A percentile compares a stretch with the other conserved stretches of the same genome.
phyloP scores from a whole-genome alignment of 2,329 filamentous ascomycete species.

The Tetracladium maxilliforme region DNA sequence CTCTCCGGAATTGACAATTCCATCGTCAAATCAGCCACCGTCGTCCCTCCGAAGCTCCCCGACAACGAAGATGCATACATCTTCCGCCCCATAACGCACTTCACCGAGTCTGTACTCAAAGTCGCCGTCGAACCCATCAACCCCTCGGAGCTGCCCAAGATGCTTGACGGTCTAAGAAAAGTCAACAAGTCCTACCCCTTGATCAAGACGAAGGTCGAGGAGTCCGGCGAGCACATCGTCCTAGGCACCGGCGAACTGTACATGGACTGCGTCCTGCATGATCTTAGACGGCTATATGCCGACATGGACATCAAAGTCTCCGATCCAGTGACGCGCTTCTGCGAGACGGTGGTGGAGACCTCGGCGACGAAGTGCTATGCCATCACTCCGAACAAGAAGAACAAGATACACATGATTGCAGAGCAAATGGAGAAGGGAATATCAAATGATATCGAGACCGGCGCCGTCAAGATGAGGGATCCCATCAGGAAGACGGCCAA shows the following conservation, averaged over 20 bases:
- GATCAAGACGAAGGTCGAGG: slow-evolving; percentile 92
- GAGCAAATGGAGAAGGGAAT: slow-evolving; percentile 93
- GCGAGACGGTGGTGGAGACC: slow-evolving; percentile 93
- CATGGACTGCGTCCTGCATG: slow-evolving; percentile 97
- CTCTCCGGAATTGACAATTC: slow-evolving; percentile 90
- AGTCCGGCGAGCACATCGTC: slow-evolving; percentile 91
- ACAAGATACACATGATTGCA: slow-evolving; percentile 97
- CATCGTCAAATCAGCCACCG: slow-evolving; percentile 91
- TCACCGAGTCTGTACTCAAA: slow-evolving; percentile 96
- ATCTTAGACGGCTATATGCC: slow-evolving; percentile 82
- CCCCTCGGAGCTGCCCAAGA: slow-evolving; percentile 93
- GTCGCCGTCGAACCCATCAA: slow-evolving; percentile 97
- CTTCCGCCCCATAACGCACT: slow-evolving; percentile 83
- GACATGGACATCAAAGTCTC: slow-evolving; percentile 99
- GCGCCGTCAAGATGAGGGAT: slow-evolving; percentile 81
- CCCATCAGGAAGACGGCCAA: slow-evolving; percentile 87
- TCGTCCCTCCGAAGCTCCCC: slow-evolving; percentile 66
- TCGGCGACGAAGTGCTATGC: slow-evolving; percentile 97
- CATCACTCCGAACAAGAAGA: slow-evolving; percentile 97
- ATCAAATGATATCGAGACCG: slow-evolving; percentile 83
- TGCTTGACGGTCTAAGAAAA: slow-evolving; percentile 91
- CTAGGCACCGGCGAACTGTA: slow-evolving; percentile 96
- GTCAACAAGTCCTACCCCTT: slow-evolving; percentile 97
- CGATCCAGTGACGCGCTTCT: slow-evolving; percentile 93
- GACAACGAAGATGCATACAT: slow-evolving; percentile 90